These are phyloP conservation scores for Suillus sp. DNA, from an alignment of 768 basidiomycete species.

Conservation along the genomic window DNA sequence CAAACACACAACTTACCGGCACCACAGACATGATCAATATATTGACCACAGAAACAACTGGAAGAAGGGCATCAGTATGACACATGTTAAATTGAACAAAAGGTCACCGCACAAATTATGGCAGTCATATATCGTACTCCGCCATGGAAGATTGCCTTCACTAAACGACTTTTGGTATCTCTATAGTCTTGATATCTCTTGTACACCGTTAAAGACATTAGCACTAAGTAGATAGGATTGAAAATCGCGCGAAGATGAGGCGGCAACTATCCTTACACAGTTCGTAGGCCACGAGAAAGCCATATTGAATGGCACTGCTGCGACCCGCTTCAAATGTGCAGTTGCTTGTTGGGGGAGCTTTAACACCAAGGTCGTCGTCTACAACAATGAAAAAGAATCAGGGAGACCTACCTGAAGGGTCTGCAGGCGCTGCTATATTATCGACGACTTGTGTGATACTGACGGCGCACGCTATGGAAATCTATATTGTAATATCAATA, in stretches of 20 bases:
- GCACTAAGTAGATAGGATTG: neutral
- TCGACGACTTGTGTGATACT: neutral
- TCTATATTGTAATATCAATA: neutral
- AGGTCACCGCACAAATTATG: neutral
- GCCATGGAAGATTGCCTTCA: neutral
- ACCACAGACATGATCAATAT: neutral
- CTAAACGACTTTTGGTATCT: neutral
- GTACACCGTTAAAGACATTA: slow-evolving; percentile 2
- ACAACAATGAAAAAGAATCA: neutral
- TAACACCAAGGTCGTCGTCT: neutral
- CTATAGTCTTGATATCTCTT: slow-evolving; percentile 3
- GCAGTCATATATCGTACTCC: neutral
- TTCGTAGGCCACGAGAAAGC: neutral
- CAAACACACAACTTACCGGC: neutral
- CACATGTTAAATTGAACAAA: neutral
- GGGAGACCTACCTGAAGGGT: neutral
- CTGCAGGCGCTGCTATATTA: too few relatives aligned
- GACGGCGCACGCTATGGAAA: neutral
- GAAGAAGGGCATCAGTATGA: neutral
- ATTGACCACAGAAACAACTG: neutral
- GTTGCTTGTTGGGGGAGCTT: slow-evolving; percentile 1
- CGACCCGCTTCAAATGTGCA: slow-evolving; percentile 7
- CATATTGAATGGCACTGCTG: neutral
- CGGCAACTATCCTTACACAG: neutral
- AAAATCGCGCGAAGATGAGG: neutral